These are phyloP conservation scores for Tulasnella sp. DNA, from an alignment of 768 basidiomycete species.

Conservation along the genomic window DNA sequence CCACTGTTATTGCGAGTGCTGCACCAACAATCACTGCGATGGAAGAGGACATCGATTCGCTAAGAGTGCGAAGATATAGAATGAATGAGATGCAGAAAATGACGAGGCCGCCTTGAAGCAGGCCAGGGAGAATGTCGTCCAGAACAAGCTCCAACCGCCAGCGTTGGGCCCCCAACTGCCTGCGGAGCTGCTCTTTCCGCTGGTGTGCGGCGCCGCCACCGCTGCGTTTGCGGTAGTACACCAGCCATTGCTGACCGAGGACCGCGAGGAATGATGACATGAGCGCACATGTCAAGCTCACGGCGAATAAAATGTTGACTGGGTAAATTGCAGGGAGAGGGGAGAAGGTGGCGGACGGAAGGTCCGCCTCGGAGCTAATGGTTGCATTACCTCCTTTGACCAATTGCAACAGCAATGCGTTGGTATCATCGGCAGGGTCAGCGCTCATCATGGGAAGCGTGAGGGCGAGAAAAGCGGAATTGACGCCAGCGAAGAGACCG, in stretches of 20 bases:
- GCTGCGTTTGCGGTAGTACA: neutral
- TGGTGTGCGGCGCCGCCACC: neutral
- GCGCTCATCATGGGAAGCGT: conserved; percentile 13
- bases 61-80: neutral
- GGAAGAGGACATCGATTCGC: neutral
- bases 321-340: neutral
- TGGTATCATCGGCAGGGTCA: neutral
- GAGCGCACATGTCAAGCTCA: neutral
- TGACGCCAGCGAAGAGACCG: neutral
- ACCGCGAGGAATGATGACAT: neutral
- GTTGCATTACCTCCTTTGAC: neutral
- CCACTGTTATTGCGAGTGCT: neutral
- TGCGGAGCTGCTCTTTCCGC: neutral
- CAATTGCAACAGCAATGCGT: neutral
- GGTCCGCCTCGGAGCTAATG: neutral
- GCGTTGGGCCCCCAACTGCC: neutral
- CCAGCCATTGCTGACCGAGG: neutral
- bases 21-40: neutral
- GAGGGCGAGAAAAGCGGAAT: neutral
- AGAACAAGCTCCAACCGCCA: neutral
- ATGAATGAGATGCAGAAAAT: neutral
- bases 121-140: neutral
- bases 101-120: neutral
- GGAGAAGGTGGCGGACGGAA: neutral
- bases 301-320: neutral